Percentiles rank a stretch among this genome's conserved stretches.
Evolutionary conservation across 805 yeast species (phyloP).

Genomic region (Pichia exigua): DNA sequence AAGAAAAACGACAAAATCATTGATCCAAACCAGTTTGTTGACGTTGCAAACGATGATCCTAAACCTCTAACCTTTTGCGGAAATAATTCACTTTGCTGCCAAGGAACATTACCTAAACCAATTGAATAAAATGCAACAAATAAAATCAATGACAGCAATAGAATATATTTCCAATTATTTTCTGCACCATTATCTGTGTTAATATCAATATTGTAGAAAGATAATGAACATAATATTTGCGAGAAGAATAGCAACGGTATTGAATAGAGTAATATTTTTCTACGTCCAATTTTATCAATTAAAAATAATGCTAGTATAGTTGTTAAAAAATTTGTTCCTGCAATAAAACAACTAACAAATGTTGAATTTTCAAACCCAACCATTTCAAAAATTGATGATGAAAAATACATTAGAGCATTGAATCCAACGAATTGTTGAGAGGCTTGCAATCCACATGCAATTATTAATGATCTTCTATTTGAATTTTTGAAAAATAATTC

Average conservation of each 20-base stretch:
- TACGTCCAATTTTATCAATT: conserved; percentile 45
- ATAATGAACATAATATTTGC: conserved; percentile 43
- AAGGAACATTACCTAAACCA: conserved; percentile 50
- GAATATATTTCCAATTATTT: conserved; percentile 36
- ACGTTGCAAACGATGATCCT: conserved; percentile 34
- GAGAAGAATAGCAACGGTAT: conserved; percentile 40
- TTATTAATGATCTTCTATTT: conserved; percentile 42
- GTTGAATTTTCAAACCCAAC: conserved; percentile 45
- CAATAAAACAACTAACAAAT: conserved; percentile 46
- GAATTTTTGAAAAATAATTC: conserved; percentile 36
- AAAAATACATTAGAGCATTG: conserved; percentile 50
- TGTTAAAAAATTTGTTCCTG: conserved; percentile 48
- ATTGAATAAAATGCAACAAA: conserved; percentile 47
- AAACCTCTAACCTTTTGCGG: conserved; percentile 47
- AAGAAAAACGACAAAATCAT: conserved; percentile 44
- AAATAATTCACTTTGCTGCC: conserved; percentile 53
- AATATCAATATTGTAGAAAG: conserved; percentile 38
- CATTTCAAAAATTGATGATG: conserved; percentile 47
- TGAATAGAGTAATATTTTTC: conserved; percentile 38
- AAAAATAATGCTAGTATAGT: conserved; percentile 41
- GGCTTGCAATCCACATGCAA: conserved; percentile 52
- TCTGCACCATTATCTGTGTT: conserved; percentile 16
- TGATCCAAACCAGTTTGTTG: conserved; percentile 45
- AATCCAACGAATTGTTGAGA: conserved; percentile 52
- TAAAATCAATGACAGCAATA: conserved; percentile 39